A percentile compares a stretch with the other conserved stretches of the same genome.
Evolutionary conservation across 139 green algal genomes (phyloP).

Genomic region (Haematococcus lacustris): DNA sequence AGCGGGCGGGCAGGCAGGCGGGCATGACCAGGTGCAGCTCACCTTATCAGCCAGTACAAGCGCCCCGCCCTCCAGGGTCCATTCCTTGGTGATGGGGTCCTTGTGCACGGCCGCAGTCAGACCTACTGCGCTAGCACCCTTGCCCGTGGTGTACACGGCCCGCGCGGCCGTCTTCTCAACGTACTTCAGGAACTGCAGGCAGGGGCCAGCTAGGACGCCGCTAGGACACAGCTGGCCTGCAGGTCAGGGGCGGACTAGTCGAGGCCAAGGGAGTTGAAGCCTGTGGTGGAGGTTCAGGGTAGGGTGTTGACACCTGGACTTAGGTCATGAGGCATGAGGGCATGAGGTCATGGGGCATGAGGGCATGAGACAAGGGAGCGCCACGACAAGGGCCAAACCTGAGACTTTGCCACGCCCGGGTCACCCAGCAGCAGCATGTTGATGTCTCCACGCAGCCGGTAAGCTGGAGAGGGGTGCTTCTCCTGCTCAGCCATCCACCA

Average conservation of each 20-base stretch:
- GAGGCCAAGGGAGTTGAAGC: no score
- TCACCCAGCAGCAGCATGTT: conserved; percentile 98
- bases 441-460: conserved; percentile 88
- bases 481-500: no score
- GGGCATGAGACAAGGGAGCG: no score
- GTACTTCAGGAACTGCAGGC: conserved; percentile 52
- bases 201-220: no score
- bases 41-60: conserved; percentile 92
- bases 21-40: no score
- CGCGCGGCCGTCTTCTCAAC: conserved; percentile 86
- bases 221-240: no score
- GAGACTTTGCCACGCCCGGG: conserved; percentile 88
- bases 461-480: conserved; percentile 59
- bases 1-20: no score
- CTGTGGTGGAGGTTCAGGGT: no score
- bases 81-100: conserved; percentile 91
- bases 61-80: conserved; percentile 95
- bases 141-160: conserved; percentile 96
- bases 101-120: conserved; percentile 93
- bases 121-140: conserved; percentile 93
- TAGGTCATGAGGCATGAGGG: no score
- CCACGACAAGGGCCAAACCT: conserved; percentile 83
- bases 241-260: no score
- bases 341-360: no score
- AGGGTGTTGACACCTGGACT: no score